Percentiles rank a stretch among this genome's conserved stretches.
These are phyloP conservation scores for Psilocybe cubensis DNA, from an alignment of 768 basidiomycete species.

Conservation along the genomic window DNA sequence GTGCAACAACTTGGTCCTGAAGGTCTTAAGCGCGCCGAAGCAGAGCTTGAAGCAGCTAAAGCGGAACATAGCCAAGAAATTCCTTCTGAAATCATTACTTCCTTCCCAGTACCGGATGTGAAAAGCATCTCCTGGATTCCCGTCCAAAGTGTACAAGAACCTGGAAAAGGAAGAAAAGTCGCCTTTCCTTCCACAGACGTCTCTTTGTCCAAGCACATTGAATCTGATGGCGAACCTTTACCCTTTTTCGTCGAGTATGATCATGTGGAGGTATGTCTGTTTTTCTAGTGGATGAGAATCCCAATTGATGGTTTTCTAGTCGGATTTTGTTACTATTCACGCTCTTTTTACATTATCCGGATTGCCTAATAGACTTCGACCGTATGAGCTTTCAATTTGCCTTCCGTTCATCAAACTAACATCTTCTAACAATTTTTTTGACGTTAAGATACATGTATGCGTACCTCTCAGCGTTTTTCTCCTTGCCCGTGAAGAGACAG, in stretches of 20 bases:
- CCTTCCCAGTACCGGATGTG: slow-evolving; percentile 91
- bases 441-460: slow-evolving; percentile 81
- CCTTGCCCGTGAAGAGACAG: slow-evolving; percentile 75
- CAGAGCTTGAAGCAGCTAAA: slow-evolving; percentile 80
- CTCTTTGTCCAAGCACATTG: slow-evolving; percentile 64
- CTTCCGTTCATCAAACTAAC: background rate
- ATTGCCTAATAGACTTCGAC: slow-evolving; percentile 75
- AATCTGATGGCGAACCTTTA: slow-evolving; percentile 64
- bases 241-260: slow-evolving; percentile 95
- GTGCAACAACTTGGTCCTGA: slow-evolving; percentile 73
- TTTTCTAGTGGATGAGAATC: slow-evolving; percentile 2
- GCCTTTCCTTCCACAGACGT: slow-evolving; percentile 31
- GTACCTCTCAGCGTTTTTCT: slow-evolving; percentile 86
- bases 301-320: slow-evolving; percentile 47
- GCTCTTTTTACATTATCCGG: slow-evolving; percentile 78
- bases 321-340: slow-evolving; percentile 87
- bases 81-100: slow-evolving; percentile 76
- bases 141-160: slow-evolving; percentile 65
- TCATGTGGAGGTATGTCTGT: slow-evolving; percentile 73
- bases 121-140: slow-evolving; percentile 93
- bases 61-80: slow-evolving; percentile 84
- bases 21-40: slow-evolving; percentile 73
- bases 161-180: slow-evolving; percentile 48
- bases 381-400: slow-evolving; percentile 47
- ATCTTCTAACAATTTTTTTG: slow-evolving; percentile 13